Evolutionary conservation across 2,329 filamentous ascomycete species (phyloP), one percentile per base, ranked within the genome.

Genomic region (Monilinia polystroma): DNA sequence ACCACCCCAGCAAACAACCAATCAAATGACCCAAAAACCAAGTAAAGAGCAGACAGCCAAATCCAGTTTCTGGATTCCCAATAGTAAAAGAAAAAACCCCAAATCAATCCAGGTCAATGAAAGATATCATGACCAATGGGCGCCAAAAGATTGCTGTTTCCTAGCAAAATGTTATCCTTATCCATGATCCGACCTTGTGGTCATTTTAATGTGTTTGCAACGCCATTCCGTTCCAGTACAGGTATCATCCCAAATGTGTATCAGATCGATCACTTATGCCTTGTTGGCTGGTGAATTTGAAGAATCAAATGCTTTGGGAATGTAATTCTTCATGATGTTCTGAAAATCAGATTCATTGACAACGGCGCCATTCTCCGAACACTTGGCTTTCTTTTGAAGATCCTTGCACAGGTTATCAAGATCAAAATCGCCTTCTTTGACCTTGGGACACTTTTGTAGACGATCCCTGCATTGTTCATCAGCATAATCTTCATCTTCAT

Each of bases 331-430:
- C 79, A 94, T 73, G 83, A 93, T 90, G 52, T 83, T 86, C 75
- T 97, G 90, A 73, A 98, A 96, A 74, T 98, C 93, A 65, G 87
- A 87, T 79, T 96, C 89, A 69, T 93, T 90, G 32, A 99, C 91
- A 23, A 97, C 92, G 16, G 96, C 92, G 20, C 95, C 94, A 23
- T 85, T 90, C 72, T 96, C 91, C 0, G 93, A 96, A 78, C 95
- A 99, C 76, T 94, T 95, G 67, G 95, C 95, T 81, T 99, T 99
- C 77, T 93, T 91, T 71, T 94, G 91, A 18, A 99, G 86, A 76
- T 99, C 93, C 5, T 90, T 90, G 80, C 95, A 99, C 32, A 99
- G 85, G 45, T 90, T 88, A 76, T 99, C 95, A 59, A 99, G 90
- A 72, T 99, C 95, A 71, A 98, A 92, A 73, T 96, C 93, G 73